These are phyloP conservation scores for Leptosphaerulina australis DNA, from an alignment of 2,329 filamentous ascomycete species.

Conservation along the genomic window DNA sequence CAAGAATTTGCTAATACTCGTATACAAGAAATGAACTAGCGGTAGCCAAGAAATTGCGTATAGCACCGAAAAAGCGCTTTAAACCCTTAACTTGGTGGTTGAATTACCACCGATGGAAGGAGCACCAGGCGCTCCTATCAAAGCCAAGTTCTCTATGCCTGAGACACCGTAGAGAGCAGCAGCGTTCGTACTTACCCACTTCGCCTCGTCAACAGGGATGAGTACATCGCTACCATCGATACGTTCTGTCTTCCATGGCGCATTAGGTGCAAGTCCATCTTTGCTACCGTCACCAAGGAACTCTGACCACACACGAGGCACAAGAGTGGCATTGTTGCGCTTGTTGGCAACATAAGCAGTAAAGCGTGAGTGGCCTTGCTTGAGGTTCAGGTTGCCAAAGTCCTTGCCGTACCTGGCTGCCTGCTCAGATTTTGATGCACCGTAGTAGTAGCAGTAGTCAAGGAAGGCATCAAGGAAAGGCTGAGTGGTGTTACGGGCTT, in stretches of 20 bases:
- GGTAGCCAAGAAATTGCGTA: not conserved
- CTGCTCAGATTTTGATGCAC: constrained; percentile 58
- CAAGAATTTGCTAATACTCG: not conserved
- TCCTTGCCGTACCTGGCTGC: constrained; percentile 58
- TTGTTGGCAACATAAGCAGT: constrained; percentile 60
- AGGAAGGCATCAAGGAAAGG: constrained; percentile 63
- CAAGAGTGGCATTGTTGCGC: constrained; percentile 55
- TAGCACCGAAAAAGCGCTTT: not conserved
- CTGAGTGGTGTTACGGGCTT: constrained; percentile 52
- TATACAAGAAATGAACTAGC: not conserved
- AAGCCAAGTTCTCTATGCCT: constrained; percentile 62
- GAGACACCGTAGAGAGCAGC: constrained; percentile 63
- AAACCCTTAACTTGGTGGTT: constrained; percentile 2
- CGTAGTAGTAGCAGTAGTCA: constrained; percentile 66
- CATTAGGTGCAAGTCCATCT: constrained; percentile 49
- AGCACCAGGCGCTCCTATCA: constrained; percentile 35
- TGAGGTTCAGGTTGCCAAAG: constrained; percentile 56
- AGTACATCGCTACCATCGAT: constrained; percentile 56
- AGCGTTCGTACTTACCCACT: constrained; percentile 64
- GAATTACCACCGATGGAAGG: constrained; percentile 21
- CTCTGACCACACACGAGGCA: constrained; percentile 60
- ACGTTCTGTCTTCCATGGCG: constrained; percentile 50
- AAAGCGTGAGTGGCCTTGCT: constrained; percentile 64
- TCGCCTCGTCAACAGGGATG: constrained; percentile 59
- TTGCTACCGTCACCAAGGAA: constrained; percentile 54